Conservation (phyloP, 164 flowering plant genomes). For the Magnolia officinalis region DNA sequence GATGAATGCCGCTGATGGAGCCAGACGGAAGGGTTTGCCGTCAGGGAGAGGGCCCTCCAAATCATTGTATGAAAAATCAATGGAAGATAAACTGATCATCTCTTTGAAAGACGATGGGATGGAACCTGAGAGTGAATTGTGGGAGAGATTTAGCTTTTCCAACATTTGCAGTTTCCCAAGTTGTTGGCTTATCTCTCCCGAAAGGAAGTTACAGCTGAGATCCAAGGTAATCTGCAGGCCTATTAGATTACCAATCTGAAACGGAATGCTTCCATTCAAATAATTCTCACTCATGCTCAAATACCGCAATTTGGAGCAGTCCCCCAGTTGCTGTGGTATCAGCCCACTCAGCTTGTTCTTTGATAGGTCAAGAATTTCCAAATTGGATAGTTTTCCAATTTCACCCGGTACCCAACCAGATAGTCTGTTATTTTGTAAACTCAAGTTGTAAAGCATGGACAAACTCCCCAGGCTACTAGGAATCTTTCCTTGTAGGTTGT, state of each 20-base stretch:
- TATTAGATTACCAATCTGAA: slow-evolving; percentile 11
- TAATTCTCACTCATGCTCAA: not conserved
- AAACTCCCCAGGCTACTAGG: not conserved
- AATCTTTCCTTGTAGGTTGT: slow-evolving; percentile 3
- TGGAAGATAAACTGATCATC: slow-evolving; percentile 1
- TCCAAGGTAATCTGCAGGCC: not conserved
- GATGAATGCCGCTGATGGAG: not conserved
- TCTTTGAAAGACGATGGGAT: slow-evolving; percentile 18
- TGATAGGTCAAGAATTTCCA: slow-evolving; percentile 2
- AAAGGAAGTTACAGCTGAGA: not conserved
- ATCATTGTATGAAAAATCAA: slow-evolving; percentile 3
- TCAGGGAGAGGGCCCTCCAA: not conserved
- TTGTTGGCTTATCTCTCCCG: not conserved
- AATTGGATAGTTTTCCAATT: not conserved
- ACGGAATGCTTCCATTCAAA: slow-evolving; percentile 9
- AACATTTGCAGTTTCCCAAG: not conserved
- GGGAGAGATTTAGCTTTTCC: slow-evolving; percentile 16
- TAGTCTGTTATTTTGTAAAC: not conserved
- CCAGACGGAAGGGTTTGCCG: not conserved
- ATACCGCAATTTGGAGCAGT: slow-evolving; percentile 1
- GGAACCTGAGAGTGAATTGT: slow-evolving; percentile 16
- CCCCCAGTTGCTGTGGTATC: not conserved
- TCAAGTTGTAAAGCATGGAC: not conserved
- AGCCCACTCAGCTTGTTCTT: slow-evolving; percentile 2
- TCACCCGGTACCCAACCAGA: not conserved